Percentiles rank a stretch among this genome's conserved stretches.
These are phyloP conservation scores for Acacia confusa DNA, from an alignment of 306 rosid species.

Conservation along the genomic window DNA sequence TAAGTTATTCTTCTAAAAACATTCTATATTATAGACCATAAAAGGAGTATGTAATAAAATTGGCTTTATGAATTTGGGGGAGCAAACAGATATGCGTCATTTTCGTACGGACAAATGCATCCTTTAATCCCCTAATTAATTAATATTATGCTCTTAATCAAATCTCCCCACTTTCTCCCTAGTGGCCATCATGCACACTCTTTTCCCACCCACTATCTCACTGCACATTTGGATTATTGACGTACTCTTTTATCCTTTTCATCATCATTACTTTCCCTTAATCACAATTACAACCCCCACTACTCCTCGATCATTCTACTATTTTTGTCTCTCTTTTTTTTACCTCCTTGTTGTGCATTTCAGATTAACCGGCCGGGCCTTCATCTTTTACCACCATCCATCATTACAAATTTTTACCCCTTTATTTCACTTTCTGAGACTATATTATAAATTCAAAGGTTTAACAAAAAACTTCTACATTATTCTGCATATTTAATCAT, in stretches of 20 bases:
- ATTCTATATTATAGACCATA: too few relatives aligned
- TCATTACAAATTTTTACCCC: too few relatives aligned
- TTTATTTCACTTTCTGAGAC: too few relatives aligned
- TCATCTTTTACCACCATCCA: too few relatives aligned
- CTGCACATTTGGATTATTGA: neutral
- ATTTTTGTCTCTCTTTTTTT: too few relatives aligned
- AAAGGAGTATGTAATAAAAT: too few relatives aligned
- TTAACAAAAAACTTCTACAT: too few relatives aligned
- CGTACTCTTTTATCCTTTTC: neutral
- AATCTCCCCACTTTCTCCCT: neutral
- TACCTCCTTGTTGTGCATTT: too few relatives aligned
- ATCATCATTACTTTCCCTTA: neutral
- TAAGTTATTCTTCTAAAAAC: accelerated
- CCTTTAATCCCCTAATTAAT: neutral
- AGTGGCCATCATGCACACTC: neutral
- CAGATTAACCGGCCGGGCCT: too few relatives aligned
- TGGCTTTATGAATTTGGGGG: neutral
- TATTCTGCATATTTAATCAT: neutral
- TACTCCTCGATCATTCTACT: neutral
- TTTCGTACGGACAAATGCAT: neutral
- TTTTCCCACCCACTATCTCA: neutral
- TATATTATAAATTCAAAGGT: too few relatives aligned
- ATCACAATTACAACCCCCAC: neutral
- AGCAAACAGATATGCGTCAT: neutral
- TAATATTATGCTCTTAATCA: neutral